Percentiles rank a stretch among this genome's conserved stretches.
phyloP scores from a whole-genome alignment of 495 filamentous ascomycete species.

The Hypoxylon fragiforme region DNA sequence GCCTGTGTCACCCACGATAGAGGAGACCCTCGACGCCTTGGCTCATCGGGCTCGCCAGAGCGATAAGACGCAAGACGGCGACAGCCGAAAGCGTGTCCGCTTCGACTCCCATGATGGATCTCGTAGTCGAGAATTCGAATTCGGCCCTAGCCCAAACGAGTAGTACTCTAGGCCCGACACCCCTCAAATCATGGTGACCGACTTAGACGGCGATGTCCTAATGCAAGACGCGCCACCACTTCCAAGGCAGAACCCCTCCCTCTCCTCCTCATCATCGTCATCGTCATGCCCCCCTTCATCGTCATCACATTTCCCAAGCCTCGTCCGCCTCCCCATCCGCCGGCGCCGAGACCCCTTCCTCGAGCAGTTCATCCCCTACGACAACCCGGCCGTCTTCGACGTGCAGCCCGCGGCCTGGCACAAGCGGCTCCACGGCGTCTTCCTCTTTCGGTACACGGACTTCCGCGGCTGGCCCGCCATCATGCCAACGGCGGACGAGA shows the following conservation, averaged over 20 bases:
- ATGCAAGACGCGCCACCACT: constrained; percentile 16
- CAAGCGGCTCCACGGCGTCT: constrained; percentile 7
- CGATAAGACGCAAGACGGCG: background rate
- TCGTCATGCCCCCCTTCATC: background rate
- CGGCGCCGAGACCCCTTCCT: background rate
- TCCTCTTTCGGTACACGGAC: constrained; percentile 31
- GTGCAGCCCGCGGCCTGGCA: constrained; percentile 22
- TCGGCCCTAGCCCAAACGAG: background rate
- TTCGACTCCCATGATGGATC: too few relatives aligned
- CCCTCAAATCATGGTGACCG: background rate
- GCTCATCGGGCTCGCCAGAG: background rate
- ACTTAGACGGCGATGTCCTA: constrained; percentile 20
- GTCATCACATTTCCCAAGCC: background rate
- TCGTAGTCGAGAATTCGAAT: too few relatives aligned
- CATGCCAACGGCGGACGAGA: constrained; percentile 11
- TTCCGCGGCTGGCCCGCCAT: constrained; percentile 24
- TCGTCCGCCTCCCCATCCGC: constrained; percentile 18
- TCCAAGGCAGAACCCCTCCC: background rate
- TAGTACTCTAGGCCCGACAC: constrained; percentile 16
- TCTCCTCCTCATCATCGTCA: background rate
- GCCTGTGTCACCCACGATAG: background rate
- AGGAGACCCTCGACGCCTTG: constrained; percentile 10
- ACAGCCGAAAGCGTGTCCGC: background rate
- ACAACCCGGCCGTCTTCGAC: constrained; percentile 30
- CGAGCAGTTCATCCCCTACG: constrained; percentile 24